Conservation (phyloP, 495 filamentous ascomycete species). For the Penicillium cosmopolitanum region DNA sequence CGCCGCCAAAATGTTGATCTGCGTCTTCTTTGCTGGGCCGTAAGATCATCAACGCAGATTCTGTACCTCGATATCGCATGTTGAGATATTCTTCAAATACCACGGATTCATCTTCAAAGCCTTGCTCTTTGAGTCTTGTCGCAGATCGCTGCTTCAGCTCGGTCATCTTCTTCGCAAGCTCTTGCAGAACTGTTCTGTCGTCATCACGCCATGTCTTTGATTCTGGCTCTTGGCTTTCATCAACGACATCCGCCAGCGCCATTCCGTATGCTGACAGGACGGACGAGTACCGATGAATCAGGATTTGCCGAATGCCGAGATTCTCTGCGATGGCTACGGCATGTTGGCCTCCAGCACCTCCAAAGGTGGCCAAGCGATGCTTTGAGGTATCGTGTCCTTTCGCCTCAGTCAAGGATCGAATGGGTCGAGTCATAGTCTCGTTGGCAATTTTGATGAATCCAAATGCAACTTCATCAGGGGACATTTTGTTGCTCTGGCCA, state of each 20-base stretch:
- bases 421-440: slow-evolving; percentile 93
- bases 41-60: slow-evolving; percentile 55
- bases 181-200: slow-evolving; percentile 8
- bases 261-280: slow-evolving; percentile 96
- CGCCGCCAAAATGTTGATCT: slow-evolving; percentile 17
- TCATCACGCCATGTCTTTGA: slow-evolving; percentile 49
- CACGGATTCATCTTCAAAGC: slow-evolving; percentile 38
- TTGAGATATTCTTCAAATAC: slow-evolving; percentile 51
- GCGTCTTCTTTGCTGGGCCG: slow-evolving; percentile 45
- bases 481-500: slow-evolving; percentile 67
- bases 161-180: slow-evolving; percentile 22
- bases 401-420: slow-evolving; percentile 89
- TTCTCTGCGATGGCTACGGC: slow-evolving; percentile 93
- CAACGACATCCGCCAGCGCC: slow-evolving; percentile 93
- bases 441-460: slow-evolving; percentile 76
- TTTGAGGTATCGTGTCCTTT: slow-evolving; percentile 90
- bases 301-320: slow-evolving; percentile 82
- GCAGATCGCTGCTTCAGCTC: slow-evolving; percentile 23
- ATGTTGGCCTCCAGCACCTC: slow-evolving; percentile 94
- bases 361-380: slow-evolving; percentile 89
- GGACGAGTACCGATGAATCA: slow-evolving; percentile 91
- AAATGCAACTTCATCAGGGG: slow-evolving; percentile 80
- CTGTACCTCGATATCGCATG: slow-evolving; percentile 53
- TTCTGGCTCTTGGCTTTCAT: slow-evolving; percentile 89
- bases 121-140: slow-evolving; percentile 31